phyloP scores from a whole-genome alignment of 176 grass and related monocot genomes.

The Triticum turgidum region DNA sequence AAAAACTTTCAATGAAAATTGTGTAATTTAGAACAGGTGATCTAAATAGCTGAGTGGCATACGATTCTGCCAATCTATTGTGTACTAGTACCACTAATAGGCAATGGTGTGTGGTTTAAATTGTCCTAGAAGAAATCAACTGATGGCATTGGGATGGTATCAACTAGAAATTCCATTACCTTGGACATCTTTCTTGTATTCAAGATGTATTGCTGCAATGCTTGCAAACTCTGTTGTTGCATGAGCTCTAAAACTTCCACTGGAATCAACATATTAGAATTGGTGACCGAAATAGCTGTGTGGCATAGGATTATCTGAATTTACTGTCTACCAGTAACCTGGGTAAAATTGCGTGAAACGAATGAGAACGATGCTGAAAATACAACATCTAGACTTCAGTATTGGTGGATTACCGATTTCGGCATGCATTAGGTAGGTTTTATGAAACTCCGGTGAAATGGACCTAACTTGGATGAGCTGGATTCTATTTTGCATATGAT shows the following conservation, averaged over 20 bases:
- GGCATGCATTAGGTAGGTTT: neutral
- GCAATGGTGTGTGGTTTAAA: neutral
- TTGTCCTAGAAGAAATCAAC: neutral
- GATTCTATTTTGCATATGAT: neutral
- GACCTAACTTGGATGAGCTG: too few relatives aligned
- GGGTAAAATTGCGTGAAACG: neutral
- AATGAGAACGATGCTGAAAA: neutral
- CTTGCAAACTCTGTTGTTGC: neutral
- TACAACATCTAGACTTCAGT: neutral
- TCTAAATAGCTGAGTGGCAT: neutral
- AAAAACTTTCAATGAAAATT: neutral
- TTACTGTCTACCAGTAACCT: neutral
- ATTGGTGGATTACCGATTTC: neutral
- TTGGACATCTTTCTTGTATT: neutral
- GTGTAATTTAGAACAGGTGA: neutral
- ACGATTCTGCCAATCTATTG: neutral
- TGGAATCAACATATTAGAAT: neutral
- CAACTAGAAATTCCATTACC: neutral
- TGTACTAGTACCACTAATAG: neutral
- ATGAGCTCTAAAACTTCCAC: neutral
- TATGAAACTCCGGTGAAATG: too few relatives aligned
- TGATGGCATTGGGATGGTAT: neutral
- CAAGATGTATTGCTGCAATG: neutral
- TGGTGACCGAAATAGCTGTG: neutral
- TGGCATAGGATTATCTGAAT: neutral